A percentile compares a stretch with the other conserved stretches of the same genome.
phyloP scores from a whole-genome alignment of 2,329 filamentous ascomycete genomes.

The Uncinocarpus reesii region DNA sequence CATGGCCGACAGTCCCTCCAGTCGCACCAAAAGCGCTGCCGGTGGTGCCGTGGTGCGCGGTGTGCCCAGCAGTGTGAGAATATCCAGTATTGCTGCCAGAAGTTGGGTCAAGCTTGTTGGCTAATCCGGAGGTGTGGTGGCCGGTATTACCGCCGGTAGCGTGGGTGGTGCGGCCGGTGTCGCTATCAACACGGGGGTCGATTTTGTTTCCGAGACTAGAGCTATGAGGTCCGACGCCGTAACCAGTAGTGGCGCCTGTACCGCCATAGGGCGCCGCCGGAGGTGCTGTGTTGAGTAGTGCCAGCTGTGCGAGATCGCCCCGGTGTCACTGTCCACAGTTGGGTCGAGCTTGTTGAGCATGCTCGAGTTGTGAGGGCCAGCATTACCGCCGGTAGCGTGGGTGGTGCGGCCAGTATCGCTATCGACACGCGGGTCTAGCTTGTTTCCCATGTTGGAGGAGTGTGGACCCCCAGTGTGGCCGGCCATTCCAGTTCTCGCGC shows the following conservation, averaged over 20 bases:
- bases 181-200: conserved; percentile 18
- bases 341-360: conserved; percentile 32
- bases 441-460: conserved; percentile 16
- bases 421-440: conserved; percentile 19
- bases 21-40: too few species aligned
- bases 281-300: background rate
- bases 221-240: conserved; percentile 11
- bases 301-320: conserved; percentile 14
- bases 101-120: conserved; percentile 6
- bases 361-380: background rate
- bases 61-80: background rate
- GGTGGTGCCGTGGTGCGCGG: background rate
- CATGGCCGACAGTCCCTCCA: too few species aligned
- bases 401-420: conserved; percentile 7
- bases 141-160: background rate
- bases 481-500: conserved; percentile 15
- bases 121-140: background rate
- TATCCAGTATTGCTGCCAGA: background rate
- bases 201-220: conserved; percentile 18
- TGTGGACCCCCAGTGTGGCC: conserved; percentile 13
- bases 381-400: conserved; percentile 1
- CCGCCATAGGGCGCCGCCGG: background rate
- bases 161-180: conserved; percentile 2
- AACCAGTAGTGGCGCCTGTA: background rate
- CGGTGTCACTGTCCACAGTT: conserved; percentile 20